Evolutionary conservation across 2,329 filamentous ascomycete genomes (phyloP), one percentile per base, ranked within the genome.

Genomic region (Meredithiella fracta): DNA sequence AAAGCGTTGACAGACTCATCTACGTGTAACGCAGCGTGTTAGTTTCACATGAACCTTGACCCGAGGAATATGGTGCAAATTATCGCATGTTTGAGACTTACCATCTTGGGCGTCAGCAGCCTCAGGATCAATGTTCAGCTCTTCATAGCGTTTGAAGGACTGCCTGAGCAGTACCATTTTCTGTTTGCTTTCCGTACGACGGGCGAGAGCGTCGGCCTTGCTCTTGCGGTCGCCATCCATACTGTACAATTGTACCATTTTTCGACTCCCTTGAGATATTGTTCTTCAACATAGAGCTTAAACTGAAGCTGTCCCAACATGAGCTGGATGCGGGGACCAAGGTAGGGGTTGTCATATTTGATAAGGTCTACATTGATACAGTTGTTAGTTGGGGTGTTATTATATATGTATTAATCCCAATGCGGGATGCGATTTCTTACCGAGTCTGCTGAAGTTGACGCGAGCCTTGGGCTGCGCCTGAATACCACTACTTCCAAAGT

Each of bases 251-350:
- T 92, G 88, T 50, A 96, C 87, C 92, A 98, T 97, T 73, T 98
- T 98, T 98, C 92, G 63, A 98, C 92, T 60, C 92, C 92, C 65
- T 94, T 94, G 62, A 97, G 89, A 70, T 98, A 98, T 70, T 98
- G 92, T 67, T 96, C 94, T 68, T 98, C 92, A 26, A 98, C 92
- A 62, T 92, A 95, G 60, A 98, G 78, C 73, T 98, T 98, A 74
- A 98, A 98, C 69, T 97, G 89, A 61, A 98, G 83, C 69, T 98
- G 92, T 51, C 92, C 94, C 65, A 98, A 75, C 92, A 98, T 98
- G 65, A 97, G 85, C 72, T 98, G 92, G 65, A 98, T 98, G 62
- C 94, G 89, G 59, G 92, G 91, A 34, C 92, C 92, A 60, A 98
- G 82, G 67, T 96, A 87, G 17, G 86, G 86, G 31, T 90, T 96